Conservation (phyloP, 2,329 filamentous ascomycete species). For the Sphaerulina musiva region DNA sequence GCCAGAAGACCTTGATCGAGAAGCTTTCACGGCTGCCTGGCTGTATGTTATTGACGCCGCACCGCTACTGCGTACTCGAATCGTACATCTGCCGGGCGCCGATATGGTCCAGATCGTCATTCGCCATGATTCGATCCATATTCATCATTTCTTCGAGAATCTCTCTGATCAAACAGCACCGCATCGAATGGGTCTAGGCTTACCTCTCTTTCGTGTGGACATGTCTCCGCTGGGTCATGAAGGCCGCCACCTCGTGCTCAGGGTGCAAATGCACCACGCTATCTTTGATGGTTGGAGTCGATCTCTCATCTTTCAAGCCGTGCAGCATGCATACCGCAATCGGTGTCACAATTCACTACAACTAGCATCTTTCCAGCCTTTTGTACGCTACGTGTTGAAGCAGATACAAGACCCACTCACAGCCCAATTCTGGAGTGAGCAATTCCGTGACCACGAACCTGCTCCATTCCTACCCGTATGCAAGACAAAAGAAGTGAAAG, state of each 20-base stretch:
- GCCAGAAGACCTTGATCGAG: slow-evolving; percentile 26
- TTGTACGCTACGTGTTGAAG: not conserved
- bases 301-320: slow-evolving; percentile 31
- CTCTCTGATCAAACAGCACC: not conserved
- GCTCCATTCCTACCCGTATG: slow-evolving; percentile 29
- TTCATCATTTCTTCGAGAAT: too few relatives aligned
- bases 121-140: not conserved
- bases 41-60: not conserved
- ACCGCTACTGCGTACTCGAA: slow-evolving; percentile 2
- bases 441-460: slow-evolving; percentile 27
- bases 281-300: slow-evolving; percentile 39
- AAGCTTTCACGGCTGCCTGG: slow-evolving; percentile 33
- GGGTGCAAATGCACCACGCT: slow-evolving; percentile 31
- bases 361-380: not conserved
- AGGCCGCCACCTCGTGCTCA: not conserved
- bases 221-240: slow-evolving; percentile 8
- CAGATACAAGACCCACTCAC: not conserved
- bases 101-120: slow-evolving; percentile 22
- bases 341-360: not conserved
- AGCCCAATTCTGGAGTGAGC: slow-evolving; percentile 28
- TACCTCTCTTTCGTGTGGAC: slow-evolving; percentile 5
- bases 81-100: slow-evolving; percentile 7
- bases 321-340: slow-evolving; percentile 14
- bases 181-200: not conserved
- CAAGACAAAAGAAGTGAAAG: not conserved